Evolutionary conservation across 1,284 basidiomycete species (phyloP).

Genomic region (Ustilago lituana): DNA sequence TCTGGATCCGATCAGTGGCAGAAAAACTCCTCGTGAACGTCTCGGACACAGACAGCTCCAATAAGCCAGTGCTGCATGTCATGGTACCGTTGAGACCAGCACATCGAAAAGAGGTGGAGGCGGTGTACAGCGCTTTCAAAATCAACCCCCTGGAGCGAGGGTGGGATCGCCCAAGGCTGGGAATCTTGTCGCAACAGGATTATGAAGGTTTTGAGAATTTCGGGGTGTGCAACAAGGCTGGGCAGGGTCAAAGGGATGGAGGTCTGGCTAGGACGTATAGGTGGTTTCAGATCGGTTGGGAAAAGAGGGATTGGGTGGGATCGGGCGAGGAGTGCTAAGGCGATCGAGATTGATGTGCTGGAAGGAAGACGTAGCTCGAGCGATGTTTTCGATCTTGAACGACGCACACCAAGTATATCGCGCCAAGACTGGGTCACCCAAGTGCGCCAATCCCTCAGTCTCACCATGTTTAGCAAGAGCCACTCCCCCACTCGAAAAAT

Average conservation of each 20-base stretch:
- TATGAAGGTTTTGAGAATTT: conserved; percentile 54
- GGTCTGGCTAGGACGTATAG: conserved; percentile 33
- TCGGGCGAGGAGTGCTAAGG: too few species aligned
- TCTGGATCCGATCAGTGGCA: conserved; percentile 60
- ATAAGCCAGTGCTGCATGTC: conserved; percentile 49
- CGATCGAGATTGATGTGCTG: too few species aligned
- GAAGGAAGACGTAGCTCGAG: too few species aligned
- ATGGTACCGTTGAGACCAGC: conserved; percentile 55
- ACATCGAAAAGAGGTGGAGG: conserved; percentile 51
- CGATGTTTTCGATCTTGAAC: conserved; percentile 22
- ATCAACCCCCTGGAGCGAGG: not conserved
- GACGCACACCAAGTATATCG: conserved; percentile 32
- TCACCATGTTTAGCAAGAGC: conserved; percentile 50
- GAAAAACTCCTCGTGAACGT: conserved; percentile 28
- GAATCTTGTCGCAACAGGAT: conserved; percentile 31
- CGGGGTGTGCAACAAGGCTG: conserved; percentile 33
- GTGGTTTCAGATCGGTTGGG: conserved; percentile 42
- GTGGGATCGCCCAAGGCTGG: conserved; percentile 2
- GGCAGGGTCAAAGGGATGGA: conserved; percentile 19
- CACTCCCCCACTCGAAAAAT: conserved; percentile 43
- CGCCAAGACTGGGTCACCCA: conserved; percentile 35
- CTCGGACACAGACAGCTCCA: not conserved
- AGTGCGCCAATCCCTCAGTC: conserved; percentile 12
- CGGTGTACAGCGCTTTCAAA: conserved; percentile 53
- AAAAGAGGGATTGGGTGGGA: not conserved